phyloP scores from a whole-genome alignment of 106 monocot genomes.

The Platanthera guangdongensis region DNA sequence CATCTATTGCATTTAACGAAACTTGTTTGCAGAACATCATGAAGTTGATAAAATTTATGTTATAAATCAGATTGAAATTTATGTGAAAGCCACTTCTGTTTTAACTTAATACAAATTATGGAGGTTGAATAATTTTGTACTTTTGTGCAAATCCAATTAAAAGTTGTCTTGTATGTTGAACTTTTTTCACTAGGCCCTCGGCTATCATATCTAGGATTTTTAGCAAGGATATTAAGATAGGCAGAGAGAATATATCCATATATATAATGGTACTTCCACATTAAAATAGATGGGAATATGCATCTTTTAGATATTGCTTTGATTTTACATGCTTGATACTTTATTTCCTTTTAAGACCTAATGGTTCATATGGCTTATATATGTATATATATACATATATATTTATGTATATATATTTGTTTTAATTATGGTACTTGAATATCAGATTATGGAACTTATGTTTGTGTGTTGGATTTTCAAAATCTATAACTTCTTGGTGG shows the following conservation, averaged over 20 bases:
- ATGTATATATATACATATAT: neutral
- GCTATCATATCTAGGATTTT: neutral
- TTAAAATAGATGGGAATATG: neutral
- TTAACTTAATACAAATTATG: too few species aligned
- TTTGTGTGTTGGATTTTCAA: slow-evolving; percentile 30
- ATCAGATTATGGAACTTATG: neutral
- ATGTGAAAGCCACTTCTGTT: too few species aligned
- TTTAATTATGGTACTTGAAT: neutral
- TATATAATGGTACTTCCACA: neutral
- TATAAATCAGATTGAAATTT: too few species aligned
- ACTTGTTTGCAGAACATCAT: too few species aligned
- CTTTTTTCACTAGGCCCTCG: neutral
- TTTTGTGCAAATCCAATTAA: neutral
- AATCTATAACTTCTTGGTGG: slow-evolving; percentile 31
- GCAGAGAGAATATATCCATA: neutral
- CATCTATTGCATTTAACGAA: too few species aligned
- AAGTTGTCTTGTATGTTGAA: neutral
- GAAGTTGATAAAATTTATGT: too few species aligned
- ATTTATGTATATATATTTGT: neutral
- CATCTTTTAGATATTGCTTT: neutral
- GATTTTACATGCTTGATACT: neutral
- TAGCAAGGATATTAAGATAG: neutral
- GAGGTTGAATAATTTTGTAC: too few species aligned
- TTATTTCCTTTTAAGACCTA: neutral
- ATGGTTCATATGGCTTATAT: neutral